Percentiles rank a stretch among this genome's conserved stretches.
phyloP scores from a whole-genome alignment of 805 yeast species.

The Yarrowia sp. region DNA sequence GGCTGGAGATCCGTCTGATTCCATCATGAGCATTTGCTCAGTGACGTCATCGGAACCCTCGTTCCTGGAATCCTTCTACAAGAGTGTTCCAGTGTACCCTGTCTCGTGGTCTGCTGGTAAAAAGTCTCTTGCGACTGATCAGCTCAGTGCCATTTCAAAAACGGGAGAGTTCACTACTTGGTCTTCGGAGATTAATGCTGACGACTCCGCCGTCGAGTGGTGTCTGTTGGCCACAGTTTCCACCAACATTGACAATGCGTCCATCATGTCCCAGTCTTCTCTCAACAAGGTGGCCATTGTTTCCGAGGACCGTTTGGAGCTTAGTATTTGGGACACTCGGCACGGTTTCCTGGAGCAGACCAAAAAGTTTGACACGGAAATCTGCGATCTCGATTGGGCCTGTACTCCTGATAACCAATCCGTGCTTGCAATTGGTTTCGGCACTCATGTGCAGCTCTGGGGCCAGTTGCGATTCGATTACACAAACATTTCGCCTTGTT shows the following conservation, averaged over 20 bases:
- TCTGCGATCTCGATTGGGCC: constrained; percentile 87
- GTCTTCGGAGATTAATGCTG: constrained; percentile 40
- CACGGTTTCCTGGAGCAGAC: constrained; percentile 64
- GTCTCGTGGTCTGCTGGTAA: background rate
- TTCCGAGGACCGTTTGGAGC: constrained; percentile 47
- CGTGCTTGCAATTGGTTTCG: constrained; percentile 76
- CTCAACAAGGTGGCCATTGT: constrained; percentile 72
- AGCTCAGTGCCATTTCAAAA: constrained; percentile 54
- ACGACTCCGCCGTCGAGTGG: constrained; percentile 22
- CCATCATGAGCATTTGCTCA: background rate
- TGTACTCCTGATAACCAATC: constrained; percentile 62
- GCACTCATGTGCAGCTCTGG: constrained; percentile 58
- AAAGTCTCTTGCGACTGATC: background rate
- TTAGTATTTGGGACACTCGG: constrained; percentile 78
- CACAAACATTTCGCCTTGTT: constrained; percentile 74
- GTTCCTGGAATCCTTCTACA: background rate
- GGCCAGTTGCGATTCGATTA: constrained; percentile 86
- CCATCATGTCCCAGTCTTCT: constrained; percentile 56
- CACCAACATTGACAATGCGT: constrained; percentile 52
- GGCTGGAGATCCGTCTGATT: background rate
- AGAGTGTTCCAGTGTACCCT: background rate
- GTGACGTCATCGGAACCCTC: background rate
- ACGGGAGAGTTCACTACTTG: constrained; percentile 51
- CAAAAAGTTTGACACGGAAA: constrained; percentile 39
- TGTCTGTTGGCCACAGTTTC: constrained; percentile 54